Evolutionary conservation across 352 stramenopile genomes (phyloP).

Genomic region (Elongisporangium senticosum): DNA sequence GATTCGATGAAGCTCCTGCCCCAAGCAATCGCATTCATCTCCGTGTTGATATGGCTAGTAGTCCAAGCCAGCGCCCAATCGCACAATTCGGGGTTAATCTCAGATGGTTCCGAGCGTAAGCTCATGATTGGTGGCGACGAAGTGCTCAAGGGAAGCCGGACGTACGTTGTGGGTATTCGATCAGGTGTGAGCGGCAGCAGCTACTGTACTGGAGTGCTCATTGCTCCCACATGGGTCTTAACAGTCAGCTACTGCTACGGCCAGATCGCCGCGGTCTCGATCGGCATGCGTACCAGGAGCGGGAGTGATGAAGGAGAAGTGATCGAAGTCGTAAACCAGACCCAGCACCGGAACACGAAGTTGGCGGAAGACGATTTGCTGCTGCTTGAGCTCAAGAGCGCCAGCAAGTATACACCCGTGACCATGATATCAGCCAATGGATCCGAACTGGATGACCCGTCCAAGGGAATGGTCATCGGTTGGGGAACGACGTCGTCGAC

Average conservation of each 20-base stretch:
- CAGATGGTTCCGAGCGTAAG: not conserved
- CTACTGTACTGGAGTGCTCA: conserved; percentile 18
- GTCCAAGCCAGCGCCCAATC: not conserved
- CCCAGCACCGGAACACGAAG: conserved; percentile 33
- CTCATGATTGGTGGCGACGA: conserved; percentile 45
- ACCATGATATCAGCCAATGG: conserved; percentile 22
- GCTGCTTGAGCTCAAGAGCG: conserved; percentile 39
- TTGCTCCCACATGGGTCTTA: conserved; percentile 36
- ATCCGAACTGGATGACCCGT: conserved; percentile 10
- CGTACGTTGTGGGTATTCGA: conserved; percentile 29
- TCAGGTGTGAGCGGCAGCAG: conserved; percentile 1
- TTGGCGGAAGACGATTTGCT: conserved; percentile 37
- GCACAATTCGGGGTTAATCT: too few relatives aligned
- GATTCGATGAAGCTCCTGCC: not conserved
- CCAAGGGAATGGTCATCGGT: not conserved
- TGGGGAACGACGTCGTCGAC: not conserved
- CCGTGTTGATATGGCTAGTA: not conserved
- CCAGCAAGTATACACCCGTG: conserved; percentile 28
- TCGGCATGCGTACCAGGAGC: conserved; percentile 49
- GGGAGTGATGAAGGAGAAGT: conserved; percentile 34
- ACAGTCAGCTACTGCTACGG: conserved; percentile 42
- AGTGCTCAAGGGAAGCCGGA: conserved; percentile 31
- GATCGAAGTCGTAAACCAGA: conserved; percentile 36
- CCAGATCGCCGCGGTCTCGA: conserved; percentile 32
- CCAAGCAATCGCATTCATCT: not conserved